phyloP scores from a whole-genome alignment of 169 alveolate genomes.

The Blepharisma undulans region DNA sequence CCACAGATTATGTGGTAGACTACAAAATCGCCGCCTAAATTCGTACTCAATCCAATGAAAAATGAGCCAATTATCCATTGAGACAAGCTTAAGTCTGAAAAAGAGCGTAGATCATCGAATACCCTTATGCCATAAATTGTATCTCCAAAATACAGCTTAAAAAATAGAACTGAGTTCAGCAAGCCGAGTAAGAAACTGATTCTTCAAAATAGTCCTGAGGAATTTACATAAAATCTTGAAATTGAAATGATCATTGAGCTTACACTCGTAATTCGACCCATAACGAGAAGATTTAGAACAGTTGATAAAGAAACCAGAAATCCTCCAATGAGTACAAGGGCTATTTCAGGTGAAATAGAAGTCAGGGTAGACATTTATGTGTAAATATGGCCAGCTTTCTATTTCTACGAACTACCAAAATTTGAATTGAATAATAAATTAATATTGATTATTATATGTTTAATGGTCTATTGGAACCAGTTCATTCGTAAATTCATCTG shows the following conservation, averaged over 20 bases:
- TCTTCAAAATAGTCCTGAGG: neutral
- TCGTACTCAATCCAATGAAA: conserved; percentile 80
- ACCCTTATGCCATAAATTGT: neutral
- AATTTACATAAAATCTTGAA: neutral
- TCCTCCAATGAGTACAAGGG: neutral
- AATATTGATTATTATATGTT: neutral
- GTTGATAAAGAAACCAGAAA: neutral
- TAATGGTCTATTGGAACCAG: neutral
- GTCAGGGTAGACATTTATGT: neutral
- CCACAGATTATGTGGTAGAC: conserved; percentile 89
- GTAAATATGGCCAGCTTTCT: too few relatives aligned
- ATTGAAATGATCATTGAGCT: neutral
- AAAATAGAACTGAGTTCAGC: neutral
- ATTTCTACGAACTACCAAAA: too few relatives aligned
- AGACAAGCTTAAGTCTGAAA: neutral
- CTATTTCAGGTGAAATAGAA: neutral
- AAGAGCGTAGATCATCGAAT: neutral
- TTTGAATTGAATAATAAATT: neutral
- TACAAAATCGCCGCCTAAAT: conserved; percentile 84
- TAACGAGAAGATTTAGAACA: neutral
- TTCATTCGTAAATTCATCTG: neutral
- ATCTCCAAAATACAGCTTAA: neutral
- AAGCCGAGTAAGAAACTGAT: neutral
- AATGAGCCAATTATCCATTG: conserved; percentile 72
- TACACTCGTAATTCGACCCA: neutral